phyloP scores from a whole-genome alignment of 352 stramenopile genomes.

The Detonula confervacea region DNA sequence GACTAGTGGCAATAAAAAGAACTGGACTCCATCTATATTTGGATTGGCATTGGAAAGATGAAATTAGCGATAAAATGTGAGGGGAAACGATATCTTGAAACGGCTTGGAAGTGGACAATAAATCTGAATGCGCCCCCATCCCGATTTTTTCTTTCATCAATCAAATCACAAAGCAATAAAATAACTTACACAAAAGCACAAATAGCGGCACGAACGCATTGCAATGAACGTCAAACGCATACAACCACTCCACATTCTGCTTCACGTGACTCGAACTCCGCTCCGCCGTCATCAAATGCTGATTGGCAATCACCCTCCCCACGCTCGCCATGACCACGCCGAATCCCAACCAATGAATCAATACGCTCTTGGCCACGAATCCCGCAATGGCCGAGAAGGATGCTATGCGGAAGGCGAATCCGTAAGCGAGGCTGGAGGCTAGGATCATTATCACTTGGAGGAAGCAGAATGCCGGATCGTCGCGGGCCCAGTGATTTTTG shows the following conservation, averaged over 20 bases:
- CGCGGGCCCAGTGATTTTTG: constrained; percentile 98
- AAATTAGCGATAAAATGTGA: constrained; percentile 17
- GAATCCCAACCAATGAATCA: constrained; percentile 85
- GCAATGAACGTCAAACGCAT: constrained; percentile 99
- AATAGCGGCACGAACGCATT: constrained; percentile 98
- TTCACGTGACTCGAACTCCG: constrained; percentile 88
- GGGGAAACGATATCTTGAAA: not conserved
- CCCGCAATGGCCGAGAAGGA: constrained; percentile 68
- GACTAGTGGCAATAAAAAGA: constrained; percentile 94
- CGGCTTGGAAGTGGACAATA: no score
- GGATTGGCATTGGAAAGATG: no score
- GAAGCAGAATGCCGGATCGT: constrained; percentile 94
- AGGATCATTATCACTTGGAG: constrained; percentile 92
- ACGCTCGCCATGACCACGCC: constrained; percentile 70
- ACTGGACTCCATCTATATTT: constrained; percentile 89
- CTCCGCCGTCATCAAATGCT: constrained; percentile 71
- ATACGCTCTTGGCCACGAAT: constrained; percentile 82
- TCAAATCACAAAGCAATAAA: constrained; percentile 71
- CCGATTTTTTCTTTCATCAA: no score
- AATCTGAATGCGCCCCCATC: not conserved
- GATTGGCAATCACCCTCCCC: constrained; percentile 75
- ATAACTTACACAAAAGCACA: constrained; percentile 93
- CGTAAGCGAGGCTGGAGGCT: constrained; percentile 85
- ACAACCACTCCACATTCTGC: constrained; percentile 98
- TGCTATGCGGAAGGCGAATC: constrained; percentile 80